Base-by-base conservation (phyloP, 306 rosid species). In the Vigna reflexopilosa region DNA sequence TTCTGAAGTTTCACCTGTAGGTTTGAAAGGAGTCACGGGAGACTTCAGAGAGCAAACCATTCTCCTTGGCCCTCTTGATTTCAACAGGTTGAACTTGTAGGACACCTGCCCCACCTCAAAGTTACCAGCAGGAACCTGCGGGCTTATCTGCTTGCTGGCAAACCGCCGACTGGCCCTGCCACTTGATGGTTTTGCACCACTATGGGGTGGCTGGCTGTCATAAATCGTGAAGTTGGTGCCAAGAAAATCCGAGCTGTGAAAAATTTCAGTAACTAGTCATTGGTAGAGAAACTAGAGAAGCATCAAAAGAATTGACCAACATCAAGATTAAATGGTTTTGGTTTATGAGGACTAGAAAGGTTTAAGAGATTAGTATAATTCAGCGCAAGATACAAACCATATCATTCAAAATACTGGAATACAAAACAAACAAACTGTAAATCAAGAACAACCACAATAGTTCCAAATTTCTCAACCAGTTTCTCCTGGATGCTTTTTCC, bases 31-130 rank as follows among this genome's bases (percentile, higher is more conserved):
- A 87, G 85, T 59, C 42, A 59, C 20, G 0, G 70, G 70, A 38
- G 45, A 93, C 77, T 86, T 90, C 57, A 96, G 28, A 0, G 88
- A 87, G 90, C 96, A 91, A 22, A 84, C 81, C 99, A 96, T 93
- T 82, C 99, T 93, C 85, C 99, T 88, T 4, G 99, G 99, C 64
- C 99, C 99, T 90, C 99, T 96, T 47, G 99, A 91, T 75, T 96
- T 93, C 86, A 93, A 65, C 70, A 93, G 96, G 89, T 93, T 96
- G 89, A 93, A 93, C 88, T 91, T 93, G 88, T 96, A 96, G 11
- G 92, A 86, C 75, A 93, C 97, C 77, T 87, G 89, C 66, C 99
- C 99, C 32, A 88, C 90, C 89, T 93, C 97, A 67, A 96, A 96
- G 83, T 90, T 96, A 48, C 97, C 96, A 0, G 98, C 96, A 26